Evolutionary conservation across 306 rosid species (phyloP), one percentile per base, ranked within the genome.

Genomic region (Glycine tomentella): DNA sequence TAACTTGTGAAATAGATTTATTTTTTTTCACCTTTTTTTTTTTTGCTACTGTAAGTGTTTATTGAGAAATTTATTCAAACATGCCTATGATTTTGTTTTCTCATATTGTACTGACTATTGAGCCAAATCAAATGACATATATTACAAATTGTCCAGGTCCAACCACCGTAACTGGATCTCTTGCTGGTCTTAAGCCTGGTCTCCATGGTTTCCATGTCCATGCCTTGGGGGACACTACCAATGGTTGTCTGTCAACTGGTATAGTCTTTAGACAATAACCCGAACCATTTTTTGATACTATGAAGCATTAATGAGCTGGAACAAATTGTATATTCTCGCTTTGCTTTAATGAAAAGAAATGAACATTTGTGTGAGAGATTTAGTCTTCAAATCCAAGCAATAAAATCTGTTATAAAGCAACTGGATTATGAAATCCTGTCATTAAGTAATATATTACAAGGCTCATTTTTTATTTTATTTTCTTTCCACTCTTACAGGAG

Each of bases 191-290:
- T 63, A 90, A 75, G 90, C 93, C 98, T 11, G 99, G 97, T 9
- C 93, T 84, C 81, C 98, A 95, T 55, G 98, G 99, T 33, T 95
- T 95, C 88, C 98, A 93, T 85, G 92, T 93, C 36, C 99, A 93
- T 74, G 94, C 98, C 31, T 88, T 96, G 50, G 99, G 99, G 8
- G 98, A 95, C 85, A 93, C 98, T 52, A 95, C 98, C 20, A 95
- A 95, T 10, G 99, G 99, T 33, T 95, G 99, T 91, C 4, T 95
- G 87, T 95, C 99, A 74, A 95, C 99, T 66, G 98, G 98, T 95
- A 91, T 64, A 10, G 34, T 38, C 50, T 68, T 20, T 69, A 17
- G 34, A 68, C 76, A 31, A 72, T 16, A 25, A 46, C 57, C 64
- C 4, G 9, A 57, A 14, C 66, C 65, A 3, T 58, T 51, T 67